Evolutionary conservation across 2,329 filamentous ascomycete species (phyloP).

Genomic region (Lojkania enalia): DNA sequence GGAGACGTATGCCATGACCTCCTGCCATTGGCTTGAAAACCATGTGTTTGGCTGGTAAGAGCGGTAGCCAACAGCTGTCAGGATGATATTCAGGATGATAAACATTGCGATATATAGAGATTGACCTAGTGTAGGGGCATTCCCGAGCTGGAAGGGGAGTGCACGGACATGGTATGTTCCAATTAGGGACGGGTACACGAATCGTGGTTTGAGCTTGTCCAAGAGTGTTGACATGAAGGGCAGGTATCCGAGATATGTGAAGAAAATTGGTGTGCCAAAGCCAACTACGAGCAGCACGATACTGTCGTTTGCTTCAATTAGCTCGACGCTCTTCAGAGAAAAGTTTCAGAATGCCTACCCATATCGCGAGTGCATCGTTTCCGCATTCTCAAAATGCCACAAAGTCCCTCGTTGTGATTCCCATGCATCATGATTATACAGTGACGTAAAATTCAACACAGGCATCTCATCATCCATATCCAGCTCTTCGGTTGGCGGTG

Average conservation of each 20-base stretch:
- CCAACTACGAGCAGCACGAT: conserved; percentile 16
- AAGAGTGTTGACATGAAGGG: conserved; percentile 11
- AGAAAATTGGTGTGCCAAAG: conserved; percentile 16
- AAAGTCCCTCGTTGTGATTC: neutral
- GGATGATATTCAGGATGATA: conserved; percentile 23
- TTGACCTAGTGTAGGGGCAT: conserved; percentile 50
- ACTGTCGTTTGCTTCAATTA: conserved; percentile 6
- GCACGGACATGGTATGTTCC: conserved; percentile 15
- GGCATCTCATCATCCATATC: conserved; percentile 10
- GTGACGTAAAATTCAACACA: conserved; percentile 9
- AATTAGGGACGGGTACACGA: conserved; percentile 16
- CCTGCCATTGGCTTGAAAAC: conserved; percentile 21
- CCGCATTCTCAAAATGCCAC: conserved; percentile 10
- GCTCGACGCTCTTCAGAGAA: neutral
- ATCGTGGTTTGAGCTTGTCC: conserved; percentile 13
- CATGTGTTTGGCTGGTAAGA: conserved; percentile 19
- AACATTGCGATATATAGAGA: conserved; percentile 47
- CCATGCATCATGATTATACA: conserved; percentile 6
- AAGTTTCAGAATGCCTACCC: conserved; percentile 7
- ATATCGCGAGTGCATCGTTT: conserved; percentile 16
- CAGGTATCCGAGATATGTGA: conserved; percentile 11
- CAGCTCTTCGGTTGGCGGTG: conserved; percentile 11
- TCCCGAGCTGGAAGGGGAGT: conserved; percentile 17
- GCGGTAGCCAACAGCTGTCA: conserved; percentile 12
- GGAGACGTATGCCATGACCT: conserved; percentile 34